phyloP scores from a whole-genome alignment of 2,329 filamentous ascomycete species.

The Cytospora chrysosperma region DNA sequence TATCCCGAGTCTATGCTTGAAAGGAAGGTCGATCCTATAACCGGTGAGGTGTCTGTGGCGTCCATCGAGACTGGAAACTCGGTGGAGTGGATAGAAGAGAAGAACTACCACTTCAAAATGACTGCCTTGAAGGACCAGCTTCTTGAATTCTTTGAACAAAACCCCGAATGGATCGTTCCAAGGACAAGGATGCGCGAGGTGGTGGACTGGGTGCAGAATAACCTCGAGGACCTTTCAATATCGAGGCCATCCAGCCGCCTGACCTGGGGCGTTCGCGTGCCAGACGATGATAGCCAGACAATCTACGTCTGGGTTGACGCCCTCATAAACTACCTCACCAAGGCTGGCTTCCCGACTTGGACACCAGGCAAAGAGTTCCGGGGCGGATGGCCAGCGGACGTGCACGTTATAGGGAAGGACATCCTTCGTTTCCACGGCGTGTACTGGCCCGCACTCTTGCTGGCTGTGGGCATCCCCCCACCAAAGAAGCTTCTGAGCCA shows the following conservation, averaged over 20 bases:
- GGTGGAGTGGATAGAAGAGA: slow-evolving; percentile 92
- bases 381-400: slow-evolving; percentile 83
- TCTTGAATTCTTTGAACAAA: slow-evolving; percentile 74
- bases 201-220: slow-evolving; percentile 70
- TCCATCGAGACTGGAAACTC: slow-evolving; percentile 86
- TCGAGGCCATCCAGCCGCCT: slow-evolving; percentile 78
- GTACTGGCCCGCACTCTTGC: slow-evolving; percentile 95
- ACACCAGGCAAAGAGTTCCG: slow-evolving; percentile 60
- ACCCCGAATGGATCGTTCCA: slow-evolving; percentile 77
- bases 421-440: slow-evolving; percentile 95
- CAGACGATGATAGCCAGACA: slow-evolving; percentile 79
- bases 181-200: slow-evolving; percentile 73
- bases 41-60: slow-evolving; percentile 78
- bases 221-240: slow-evolving; percentile 83
- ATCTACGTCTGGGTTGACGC: slow-evolving; percentile 99
- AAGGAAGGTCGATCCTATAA: slow-evolving; percentile 71
- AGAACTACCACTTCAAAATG: slow-evolving; percentile 92
- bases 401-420: slow-evolving; percentile 94
- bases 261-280: slow-evolving; percentile 86
- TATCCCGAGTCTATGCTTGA: slow-evolving; percentile 78
- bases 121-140: slow-evolving; percentile 78
- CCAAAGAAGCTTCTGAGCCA: slow-evolving; percentile 83
- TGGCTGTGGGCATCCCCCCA: slow-evolving; percentile 78
- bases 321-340: slow-evolving; percentile 89
- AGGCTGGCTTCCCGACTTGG: slow-evolving; percentile 78